These are phyloP conservation scores for Salvia hispanica DNA, from an alignment of 257 asterid species.

Conservation along the genomic window DNA sequence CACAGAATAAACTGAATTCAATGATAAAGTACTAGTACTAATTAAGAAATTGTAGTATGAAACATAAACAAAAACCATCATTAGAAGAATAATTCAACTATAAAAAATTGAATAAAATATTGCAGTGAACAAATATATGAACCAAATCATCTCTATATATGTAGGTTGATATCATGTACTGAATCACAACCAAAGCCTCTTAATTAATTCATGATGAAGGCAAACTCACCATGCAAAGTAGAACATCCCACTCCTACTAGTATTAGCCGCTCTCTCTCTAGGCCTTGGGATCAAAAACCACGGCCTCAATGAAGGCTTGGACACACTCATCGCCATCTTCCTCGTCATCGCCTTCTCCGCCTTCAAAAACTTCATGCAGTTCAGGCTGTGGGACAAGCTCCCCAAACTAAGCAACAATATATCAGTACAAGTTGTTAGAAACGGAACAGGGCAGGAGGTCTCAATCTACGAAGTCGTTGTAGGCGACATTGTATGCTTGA, in stretches of 20 bases:
- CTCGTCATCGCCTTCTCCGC: slow-evolving; percentile 40
- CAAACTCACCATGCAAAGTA: no score
- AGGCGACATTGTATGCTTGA: slow-evolving; percentile 41
- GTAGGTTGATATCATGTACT: no score
- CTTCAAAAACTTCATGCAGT: slow-evolving; percentile 37
- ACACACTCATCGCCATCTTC: slow-evolving; percentile 39
- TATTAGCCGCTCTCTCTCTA: slow-evolving; percentile 40
- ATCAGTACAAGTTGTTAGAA: slow-evolving; percentile 30
- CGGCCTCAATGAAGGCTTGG: slow-evolving; percentile 46
- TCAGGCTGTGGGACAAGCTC: slow-evolving; percentile 36
- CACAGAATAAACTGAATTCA: no score
- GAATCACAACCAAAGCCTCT: no score
- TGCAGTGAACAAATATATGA: no score
- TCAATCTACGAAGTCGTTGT: slow-evolving; percentile 40
- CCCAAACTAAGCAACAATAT: slow-evolving; percentile 36
- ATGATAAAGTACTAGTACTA: no score
- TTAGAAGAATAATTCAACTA: no score
- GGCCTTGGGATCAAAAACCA: slow-evolving; percentile 45
- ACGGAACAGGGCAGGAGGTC: slow-evolving; percentile 34
- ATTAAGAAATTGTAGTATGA: no score
- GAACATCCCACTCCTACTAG: slow-evolving; percentile 36
- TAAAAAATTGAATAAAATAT: no score
- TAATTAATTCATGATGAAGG: no score
- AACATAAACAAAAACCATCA: no score
- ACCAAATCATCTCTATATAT: no score